phyloP scores from a whole-genome alignment of 257 asterid genomes.

The Apocynum venetum region DNA sequence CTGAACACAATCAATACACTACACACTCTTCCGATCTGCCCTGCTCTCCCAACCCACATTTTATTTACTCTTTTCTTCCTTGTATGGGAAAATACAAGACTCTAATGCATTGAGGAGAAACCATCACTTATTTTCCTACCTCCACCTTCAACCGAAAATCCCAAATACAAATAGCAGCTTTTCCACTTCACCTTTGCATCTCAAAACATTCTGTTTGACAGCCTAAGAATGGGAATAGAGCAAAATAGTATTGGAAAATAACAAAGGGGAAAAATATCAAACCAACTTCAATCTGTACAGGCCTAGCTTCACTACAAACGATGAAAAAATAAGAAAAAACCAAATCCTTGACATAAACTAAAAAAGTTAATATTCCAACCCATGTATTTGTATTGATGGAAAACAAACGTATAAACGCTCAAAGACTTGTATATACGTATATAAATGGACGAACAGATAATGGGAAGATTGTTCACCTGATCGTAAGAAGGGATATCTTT shows the following conservation, averaged over 20 bases:
- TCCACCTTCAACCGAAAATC: neutral
- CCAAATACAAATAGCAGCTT: neutral
- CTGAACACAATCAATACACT: neutral
- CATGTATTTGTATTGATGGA: neutral
- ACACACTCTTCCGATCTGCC: neutral
- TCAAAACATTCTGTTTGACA: conserved; percentile 2
- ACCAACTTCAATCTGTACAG: neutral
- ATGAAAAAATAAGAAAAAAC: neutral
- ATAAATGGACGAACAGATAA: neutral
- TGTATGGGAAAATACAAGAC: neutral
- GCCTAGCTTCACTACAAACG: neutral
- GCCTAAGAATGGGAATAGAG: neutral
- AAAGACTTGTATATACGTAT: neutral
- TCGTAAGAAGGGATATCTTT: conserved; percentile 8
- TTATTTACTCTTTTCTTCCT: neutral
- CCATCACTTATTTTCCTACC: neutral
- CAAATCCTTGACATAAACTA: neutral
- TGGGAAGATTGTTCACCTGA: conserved; percentile 5
- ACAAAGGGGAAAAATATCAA: neutral
- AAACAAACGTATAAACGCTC: neutral
- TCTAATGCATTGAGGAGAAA: neutral
- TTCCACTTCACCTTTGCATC: neutral
- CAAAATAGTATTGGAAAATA: neutral
- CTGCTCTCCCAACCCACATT: neutral
- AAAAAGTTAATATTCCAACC: neutral